phyloP scores from a whole-genome alignment of 306 rosid species.

The Corylus americana region DNA sequence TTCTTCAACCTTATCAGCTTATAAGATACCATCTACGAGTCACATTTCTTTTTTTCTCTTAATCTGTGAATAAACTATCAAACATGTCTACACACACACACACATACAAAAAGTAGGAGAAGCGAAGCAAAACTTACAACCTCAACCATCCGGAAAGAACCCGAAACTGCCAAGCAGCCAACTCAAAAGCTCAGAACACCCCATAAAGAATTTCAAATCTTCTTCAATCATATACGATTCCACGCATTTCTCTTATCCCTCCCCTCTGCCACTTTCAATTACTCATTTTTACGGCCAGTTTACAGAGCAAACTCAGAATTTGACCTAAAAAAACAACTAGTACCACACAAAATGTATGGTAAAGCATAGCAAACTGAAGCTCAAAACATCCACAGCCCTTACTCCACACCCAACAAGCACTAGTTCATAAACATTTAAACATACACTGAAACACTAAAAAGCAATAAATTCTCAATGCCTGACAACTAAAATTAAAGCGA shows the following conservation, averaged over 20 bases:
- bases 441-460: neutral
- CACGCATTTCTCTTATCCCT: neutral
- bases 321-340: neutral
- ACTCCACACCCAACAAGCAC: neutral
- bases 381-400: neutral
- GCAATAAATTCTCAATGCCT: neutral
- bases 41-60: neutral
- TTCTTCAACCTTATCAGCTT: neutral
- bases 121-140: neutral
- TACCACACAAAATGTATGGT: neutral
- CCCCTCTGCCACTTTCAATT: neutral
- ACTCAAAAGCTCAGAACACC: neutral
- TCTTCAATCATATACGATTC: neutral
- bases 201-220: neutral
- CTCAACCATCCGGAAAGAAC: neutral
- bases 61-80: neutral
- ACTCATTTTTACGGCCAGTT: neutral
- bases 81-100: neutral
- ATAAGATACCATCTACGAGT: neutral
- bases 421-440: neutral
- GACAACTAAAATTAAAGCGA: neutral
- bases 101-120: neutral
- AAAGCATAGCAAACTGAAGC: conserved; percentile 3
- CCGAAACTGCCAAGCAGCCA: neutral
- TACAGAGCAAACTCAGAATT: neutral